These are phyloP conservation scores for Aquilaria sinensis DNA, from an alignment of 345 rosid species.

Conservation along the genomic window DNA sequence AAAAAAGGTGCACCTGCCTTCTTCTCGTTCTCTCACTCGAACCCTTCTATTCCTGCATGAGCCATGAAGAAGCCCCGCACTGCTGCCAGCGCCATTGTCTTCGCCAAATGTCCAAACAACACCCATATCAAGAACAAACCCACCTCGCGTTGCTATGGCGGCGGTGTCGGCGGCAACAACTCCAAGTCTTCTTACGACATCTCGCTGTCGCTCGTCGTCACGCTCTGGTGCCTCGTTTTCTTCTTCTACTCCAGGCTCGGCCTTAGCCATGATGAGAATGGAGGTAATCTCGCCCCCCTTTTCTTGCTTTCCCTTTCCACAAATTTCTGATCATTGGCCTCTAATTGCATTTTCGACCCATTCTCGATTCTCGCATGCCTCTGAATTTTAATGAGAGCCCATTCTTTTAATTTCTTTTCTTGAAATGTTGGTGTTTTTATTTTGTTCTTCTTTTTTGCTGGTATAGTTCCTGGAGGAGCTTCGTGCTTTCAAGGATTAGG, in stretches of 20 bases:
- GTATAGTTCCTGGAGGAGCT: background rate
- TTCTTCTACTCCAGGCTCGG: constrained; percentile 55
- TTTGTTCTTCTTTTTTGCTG: background rate
- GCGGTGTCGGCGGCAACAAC: background rate
- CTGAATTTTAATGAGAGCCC: constrained; percentile 2
- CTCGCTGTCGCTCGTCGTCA: constrained; percentile 47
- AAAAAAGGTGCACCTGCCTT: background rate
- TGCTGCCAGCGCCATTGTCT: constrained; percentile 7
- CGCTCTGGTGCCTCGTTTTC: constrained; percentile 64
- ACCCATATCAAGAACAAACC: constrained; percentile 2
- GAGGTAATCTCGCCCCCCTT: constrained; percentile 30
- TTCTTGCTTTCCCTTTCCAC: background rate
- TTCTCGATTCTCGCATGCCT: no score
- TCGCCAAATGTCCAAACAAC: constrained; percentile 20
- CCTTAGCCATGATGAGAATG: constrained; percentile 48
- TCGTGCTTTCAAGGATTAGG: background rate
- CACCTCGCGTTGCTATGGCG: background rate
- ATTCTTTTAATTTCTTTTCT: constrained; percentile 1
- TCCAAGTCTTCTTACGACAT: constrained; percentile 33
- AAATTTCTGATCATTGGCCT: constrained; percentile 2
- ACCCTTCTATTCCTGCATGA: constrained; percentile 7
- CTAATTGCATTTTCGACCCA: background rate
- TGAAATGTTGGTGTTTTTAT: constrained; percentile 9
- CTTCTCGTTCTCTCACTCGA: constrained; percentile 6
- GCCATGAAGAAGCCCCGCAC: constrained; percentile 36